phyloP scores from a whole-genome alignment of 768 basidiomycete species.

The Kwoniella heveanensis region DNA sequence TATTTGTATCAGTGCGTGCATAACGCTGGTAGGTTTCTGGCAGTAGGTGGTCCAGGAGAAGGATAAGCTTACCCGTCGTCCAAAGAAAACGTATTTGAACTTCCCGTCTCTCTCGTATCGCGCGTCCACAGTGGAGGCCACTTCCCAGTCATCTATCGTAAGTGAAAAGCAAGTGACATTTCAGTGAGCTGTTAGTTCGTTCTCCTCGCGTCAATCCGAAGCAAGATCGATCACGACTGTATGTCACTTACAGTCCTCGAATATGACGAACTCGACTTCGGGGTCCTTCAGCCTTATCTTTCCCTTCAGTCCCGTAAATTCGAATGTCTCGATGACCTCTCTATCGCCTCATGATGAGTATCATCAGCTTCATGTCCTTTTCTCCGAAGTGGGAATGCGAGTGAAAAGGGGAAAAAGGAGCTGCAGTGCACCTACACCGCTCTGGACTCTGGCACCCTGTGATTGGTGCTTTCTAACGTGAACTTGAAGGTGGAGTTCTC shows the following conservation, averaged over 20 bases:
- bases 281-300: slow-evolving; percentile 79
- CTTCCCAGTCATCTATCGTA: slow-evolving; percentile 25
- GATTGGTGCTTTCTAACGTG: slow-evolving; percentile 62
- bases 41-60: not conserved
- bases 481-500: slow-evolving; percentile 74
- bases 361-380: no score
- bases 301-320: slow-evolving; percentile 80
- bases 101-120: slow-evolving; percentile 32
- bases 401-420: no score
- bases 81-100: slow-evolving; percentile 51
- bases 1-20: not conserved
- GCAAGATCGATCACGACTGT: no score
- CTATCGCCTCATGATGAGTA: slow-evolving; percentile 8
- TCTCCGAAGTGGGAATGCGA: not conserved
- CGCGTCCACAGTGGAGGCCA: slow-evolving; percentile 19
- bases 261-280: slow-evolving; percentile 70
- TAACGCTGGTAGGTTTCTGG: not conserved
- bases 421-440: slow-evolving; percentile 27
- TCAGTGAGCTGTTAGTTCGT: no score
- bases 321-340: slow-evolving; percentile 71
- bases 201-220: not conserved
- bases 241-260: slow-evolving; percentile 76
- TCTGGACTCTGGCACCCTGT: slow-evolving; percentile 25
- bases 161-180: no score
- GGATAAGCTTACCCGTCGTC: slow-evolving; percentile 39